These are phyloP conservation scores for Geosmithia putterillii DNA, from an alignment of 2,329 filamentous ascomycete genomes.

Conservation along the genomic window DNA sequence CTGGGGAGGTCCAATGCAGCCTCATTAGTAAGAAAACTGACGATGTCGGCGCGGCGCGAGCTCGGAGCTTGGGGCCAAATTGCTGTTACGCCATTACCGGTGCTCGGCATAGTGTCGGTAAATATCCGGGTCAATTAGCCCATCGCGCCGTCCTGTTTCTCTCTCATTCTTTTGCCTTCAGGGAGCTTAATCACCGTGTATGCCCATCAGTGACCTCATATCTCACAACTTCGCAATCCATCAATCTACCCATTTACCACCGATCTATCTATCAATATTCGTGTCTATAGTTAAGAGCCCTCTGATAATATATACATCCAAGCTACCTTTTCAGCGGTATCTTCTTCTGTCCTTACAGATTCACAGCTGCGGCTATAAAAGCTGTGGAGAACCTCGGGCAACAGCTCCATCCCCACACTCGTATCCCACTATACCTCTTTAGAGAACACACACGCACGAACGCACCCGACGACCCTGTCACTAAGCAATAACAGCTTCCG, in stretches of 20 bases:
- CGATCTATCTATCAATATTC: no score
- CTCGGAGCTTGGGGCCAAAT: neutral
- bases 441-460: neutral
- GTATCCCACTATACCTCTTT: neutral
- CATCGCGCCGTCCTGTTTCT: neutral
- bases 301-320: no score
- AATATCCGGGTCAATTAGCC: neutral
- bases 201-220: no score
- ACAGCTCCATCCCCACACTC: neutral
- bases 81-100: neutral
- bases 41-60: constrained; percentile 1
- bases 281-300: no score
- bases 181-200: no score
- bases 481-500: neutral
- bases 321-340: no score
- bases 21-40: neutral
- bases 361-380: no score
- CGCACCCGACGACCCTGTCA: neutral
- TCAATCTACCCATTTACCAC: no score
- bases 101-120: neutral
- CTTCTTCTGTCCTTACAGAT: no score
- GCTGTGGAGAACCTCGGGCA: no score
- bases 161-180: neutral
- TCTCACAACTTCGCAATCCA: no score
- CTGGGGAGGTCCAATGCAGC: neutral